A percentile compares a stretch with the other conserved stretches of the same genome.
Conservation (phyloP, 768 basidiomycete species). For the Tricholoma sp. region DNA sequence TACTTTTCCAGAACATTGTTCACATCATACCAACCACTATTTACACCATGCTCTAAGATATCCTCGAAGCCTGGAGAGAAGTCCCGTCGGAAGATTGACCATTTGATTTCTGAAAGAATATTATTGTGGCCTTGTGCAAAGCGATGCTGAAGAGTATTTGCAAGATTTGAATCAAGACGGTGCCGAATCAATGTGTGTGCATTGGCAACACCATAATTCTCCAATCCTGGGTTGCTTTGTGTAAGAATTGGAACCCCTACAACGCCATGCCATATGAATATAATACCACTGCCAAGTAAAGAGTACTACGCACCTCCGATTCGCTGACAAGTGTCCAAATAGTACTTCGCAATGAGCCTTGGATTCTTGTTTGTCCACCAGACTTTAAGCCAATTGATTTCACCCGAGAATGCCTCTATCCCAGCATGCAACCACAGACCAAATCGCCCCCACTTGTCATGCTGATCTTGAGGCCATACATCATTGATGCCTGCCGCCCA, state of each 20-base stretch:
- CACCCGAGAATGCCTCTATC: constrained; percentile 25
- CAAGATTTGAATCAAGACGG: constrained; percentile 30
- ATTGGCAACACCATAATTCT: constrained; percentile 36
- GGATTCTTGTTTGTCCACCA: constrained; percentile 36
- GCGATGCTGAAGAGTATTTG: constrained; percentile 34
- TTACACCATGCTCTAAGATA: constrained; percentile 24
- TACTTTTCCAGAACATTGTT: constrained; percentile 20
- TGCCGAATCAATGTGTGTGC: constrained; percentile 35
- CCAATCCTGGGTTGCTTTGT: constrained; percentile 29
- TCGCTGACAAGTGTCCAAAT: constrained; percentile 17
- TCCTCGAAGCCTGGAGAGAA: constrained; percentile 28
- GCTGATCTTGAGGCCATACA: too few relatives aligned
- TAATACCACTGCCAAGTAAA: background rate
- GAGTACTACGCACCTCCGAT: background rate
- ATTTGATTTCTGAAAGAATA: too few relatives aligned
- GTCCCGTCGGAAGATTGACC: constrained; percentile 29
- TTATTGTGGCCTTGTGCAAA: constrained; percentile 29
- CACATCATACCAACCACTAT: constrained; percentile 23
- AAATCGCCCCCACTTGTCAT: too few relatives aligned
- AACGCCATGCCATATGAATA: background rate
- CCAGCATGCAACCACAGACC: too few relatives aligned
- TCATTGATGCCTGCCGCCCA: too few relatives aligned
- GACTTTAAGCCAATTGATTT: constrained; percentile 25
- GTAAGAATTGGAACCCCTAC: constrained; percentile 26
- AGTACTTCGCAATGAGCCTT: constrained; percentile 19